Conservation (phyloP, 2,329 filamentous ascomycete species). For the Ophiostoma himal-ulmi region DNA sequence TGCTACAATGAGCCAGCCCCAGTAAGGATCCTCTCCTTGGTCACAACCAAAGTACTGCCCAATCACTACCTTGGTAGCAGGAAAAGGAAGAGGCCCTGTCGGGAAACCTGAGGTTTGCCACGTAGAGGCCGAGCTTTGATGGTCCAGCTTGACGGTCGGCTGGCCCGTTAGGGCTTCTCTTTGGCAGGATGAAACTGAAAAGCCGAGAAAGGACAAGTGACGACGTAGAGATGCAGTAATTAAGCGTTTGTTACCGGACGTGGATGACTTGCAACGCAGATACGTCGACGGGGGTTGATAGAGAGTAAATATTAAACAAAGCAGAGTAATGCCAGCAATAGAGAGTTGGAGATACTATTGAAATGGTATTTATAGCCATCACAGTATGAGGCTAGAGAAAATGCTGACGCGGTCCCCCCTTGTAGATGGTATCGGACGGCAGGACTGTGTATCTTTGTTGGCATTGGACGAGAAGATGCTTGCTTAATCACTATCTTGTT, state of each 20-base stretch:
- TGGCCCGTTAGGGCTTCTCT: not conserved
- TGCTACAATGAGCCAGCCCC: slow-evolving; percentile 44
- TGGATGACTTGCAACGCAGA: not conserved
- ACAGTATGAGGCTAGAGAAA: not conserved
- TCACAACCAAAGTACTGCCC: slow-evolving; percentile 38
- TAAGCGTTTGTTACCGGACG: not conserved
- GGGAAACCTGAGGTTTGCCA: not conserved
- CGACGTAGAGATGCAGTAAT: not conserved
- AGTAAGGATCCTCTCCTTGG: slow-evolving; percentile 31
- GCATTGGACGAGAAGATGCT: not conserved
- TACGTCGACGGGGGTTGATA: not conserved
- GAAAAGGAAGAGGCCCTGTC: slow-evolving; percentile 34
- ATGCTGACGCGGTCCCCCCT: not conserved
- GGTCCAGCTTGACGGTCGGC: not conserved
- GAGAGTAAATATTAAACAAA: not conserved
- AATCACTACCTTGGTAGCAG: slow-evolving; percentile 43
- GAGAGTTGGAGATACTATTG: not conserved
- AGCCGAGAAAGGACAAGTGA: not conserved
- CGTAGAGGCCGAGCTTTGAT: slow-evolving; percentile 6
- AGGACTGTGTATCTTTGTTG: not conserved
- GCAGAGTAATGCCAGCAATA: not conserved
- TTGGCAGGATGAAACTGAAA: not conserved
- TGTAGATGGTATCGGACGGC: not conserved
- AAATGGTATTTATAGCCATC: not conserved
- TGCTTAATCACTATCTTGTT: not conserved